Base-by-base conservation (phyloP, 805 yeast species). In the Lipomyces spencermartinsiae region DNA sequence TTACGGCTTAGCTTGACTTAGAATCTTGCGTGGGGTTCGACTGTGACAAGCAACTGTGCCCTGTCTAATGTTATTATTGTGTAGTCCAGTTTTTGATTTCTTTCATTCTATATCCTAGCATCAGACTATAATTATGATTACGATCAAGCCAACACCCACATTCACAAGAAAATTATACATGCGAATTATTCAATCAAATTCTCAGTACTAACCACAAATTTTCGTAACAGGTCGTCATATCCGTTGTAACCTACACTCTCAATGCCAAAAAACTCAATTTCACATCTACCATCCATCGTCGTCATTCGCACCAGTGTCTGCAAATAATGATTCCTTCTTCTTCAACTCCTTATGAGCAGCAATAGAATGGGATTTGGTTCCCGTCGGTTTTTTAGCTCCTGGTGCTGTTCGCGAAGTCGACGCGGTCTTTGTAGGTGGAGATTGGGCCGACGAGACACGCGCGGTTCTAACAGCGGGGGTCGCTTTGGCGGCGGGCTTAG, bases 261-360 rank as follows among this genome's bases (percentile, higher is more conserved):
- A 8, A 43, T 43, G 49, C 49, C 29, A 43, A n/a, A 43, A 1
- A 37, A 1, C 16, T 25, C 34, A 53, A 53, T 25, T 25, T 8
- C 56, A 1, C 12, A 22, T 19, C 46, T 49, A 69, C 72, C 72
- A 79, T 10, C 76, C 79, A 19, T 76, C 76, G 10, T 69, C 77
- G 14, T 73, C 79, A 39, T 55, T 68, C 22, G 55, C 63, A 22
- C 51, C 70, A 7, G 64, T 55, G 58, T 71, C 73, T 1, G 71
- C 63, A 51, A 69, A 67, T 43, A 67, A 33, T 16, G 62, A 51
- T 35, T 59, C 62, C 63, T 67, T 68, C 63, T 67, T 68, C 61
- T 71, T 65, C 67, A 63, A 57, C 53, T 66, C 62, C 51, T 64
- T 63, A 33, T 64, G 72, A 7, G 67, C 71, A 12, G 71, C 67